phyloP scores from a whole-genome alignment of 495 filamentous ascomycete genomes.

The Daldinia decipiens region DNA sequence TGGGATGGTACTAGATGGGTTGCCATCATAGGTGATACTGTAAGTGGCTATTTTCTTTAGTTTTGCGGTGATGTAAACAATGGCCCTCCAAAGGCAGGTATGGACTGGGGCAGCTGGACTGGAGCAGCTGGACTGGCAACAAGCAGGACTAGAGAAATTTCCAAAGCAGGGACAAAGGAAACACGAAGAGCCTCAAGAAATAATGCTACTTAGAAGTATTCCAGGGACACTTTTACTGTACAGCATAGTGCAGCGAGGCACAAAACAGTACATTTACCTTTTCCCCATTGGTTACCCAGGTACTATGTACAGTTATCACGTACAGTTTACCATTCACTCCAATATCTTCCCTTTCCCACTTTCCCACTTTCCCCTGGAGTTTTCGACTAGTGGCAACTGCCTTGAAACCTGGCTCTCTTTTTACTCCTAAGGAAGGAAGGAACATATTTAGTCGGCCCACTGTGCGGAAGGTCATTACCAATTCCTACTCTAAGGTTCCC shows the following conservation, averaged over 20 bases:
- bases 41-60: conserved; percentile 27
- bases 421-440: conserved; percentile 14
- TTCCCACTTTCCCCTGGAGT: not conserved
- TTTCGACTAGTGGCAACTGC: not conserved
- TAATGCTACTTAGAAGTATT: not conserved
- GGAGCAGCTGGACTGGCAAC: not conserved
- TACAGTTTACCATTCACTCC: not conserved
- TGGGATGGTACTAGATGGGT: conserved; percentile 52
- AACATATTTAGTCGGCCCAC: not conserved
- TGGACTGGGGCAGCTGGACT: not conserved
- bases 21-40: conserved; percentile 20
- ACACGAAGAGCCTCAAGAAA: not conserved
- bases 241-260: not conserved
- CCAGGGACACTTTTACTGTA: not conserved
- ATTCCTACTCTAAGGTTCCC: conserved; percentile 4
- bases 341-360: not conserved
- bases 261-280: not conserved
- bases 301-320: not conserved
- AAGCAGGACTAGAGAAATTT: too few species aligned
- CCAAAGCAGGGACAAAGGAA: not conserved
- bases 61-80: not conserved
- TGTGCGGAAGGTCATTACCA: conserved; percentile 20
- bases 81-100: not conserved
- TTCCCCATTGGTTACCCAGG: not conserved
- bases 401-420: not conserved